Conservation (phyloP, 1,139 yeast genomes). For the Pichia sp. region DNA sequence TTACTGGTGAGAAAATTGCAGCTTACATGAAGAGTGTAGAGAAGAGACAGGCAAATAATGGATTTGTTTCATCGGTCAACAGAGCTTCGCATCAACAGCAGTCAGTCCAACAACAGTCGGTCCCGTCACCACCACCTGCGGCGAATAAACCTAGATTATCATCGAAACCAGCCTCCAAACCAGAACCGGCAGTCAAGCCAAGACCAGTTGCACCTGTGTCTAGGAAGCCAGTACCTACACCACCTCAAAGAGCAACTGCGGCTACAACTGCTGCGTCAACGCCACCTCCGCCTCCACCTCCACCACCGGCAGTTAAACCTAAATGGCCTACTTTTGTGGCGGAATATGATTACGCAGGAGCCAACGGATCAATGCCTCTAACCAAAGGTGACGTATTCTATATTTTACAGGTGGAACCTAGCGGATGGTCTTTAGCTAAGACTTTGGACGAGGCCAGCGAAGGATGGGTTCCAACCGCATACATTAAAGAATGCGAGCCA, state of each 20-base stretch:
- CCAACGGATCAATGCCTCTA: conserved; percentile 76
- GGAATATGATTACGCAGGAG: conserved; percentile 81
- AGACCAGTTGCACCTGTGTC: conserved; percentile 13
- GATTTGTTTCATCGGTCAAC: conserved; percentile 22
- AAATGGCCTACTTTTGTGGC: conserved; percentile 77
- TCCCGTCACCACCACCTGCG: conserved; percentile 16
- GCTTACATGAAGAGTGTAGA: conserved; percentile 19
- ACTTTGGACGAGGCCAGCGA: conserved; percentile 65
- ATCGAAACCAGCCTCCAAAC: conserved; percentile 18
- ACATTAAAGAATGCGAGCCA: conserved; percentile 58
- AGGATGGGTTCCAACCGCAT: conserved; percentile 98
- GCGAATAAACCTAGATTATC: conserved; percentile 15
- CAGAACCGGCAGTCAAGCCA: conserved; percentile 18
- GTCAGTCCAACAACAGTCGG: conserved; percentile 13
- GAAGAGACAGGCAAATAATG: conserved; percentile 10
- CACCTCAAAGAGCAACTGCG: conserved; percentile 3
- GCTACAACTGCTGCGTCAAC: conserved; percentile 7
- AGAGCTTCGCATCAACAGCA: conserved; percentile 24
- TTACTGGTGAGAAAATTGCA: conserved; percentile 20
- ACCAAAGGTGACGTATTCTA: conserved; percentile 67
- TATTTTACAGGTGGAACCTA: conserved; percentile 59
- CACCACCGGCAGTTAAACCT: conserved; percentile 54
- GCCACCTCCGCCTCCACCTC: conserved; percentile 60
- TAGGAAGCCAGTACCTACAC: conserved; percentile 12
- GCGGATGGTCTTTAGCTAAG: conserved; percentile 93